Evolutionary conservation across 2,329 filamentous ascomycete species (phyloP), one percentile per base, ranked within the genome.

Genomic region (Ceratocystis destructans): DNA sequence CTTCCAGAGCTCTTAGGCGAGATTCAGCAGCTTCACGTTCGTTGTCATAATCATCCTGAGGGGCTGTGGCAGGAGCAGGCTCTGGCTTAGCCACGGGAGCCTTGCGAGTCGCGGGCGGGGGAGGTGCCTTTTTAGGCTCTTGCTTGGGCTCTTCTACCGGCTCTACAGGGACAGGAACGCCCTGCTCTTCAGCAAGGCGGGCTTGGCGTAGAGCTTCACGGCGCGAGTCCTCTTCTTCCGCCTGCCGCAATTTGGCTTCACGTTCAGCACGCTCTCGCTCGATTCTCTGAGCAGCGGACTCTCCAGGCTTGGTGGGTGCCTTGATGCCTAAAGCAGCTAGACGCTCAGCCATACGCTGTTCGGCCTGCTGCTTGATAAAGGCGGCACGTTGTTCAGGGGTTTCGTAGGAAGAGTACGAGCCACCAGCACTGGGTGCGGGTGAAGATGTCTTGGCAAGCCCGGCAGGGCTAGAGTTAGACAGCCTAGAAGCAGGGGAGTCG

Each of bases 311-410:
- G 20, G 81, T 80, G 5, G 89, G 87, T 37, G 90, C 86, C 75
- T 90, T 96, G 73, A 99, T 88, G 45, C 94, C 94, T 69, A 97
- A 83, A 61, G 93, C 93, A 68, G 94, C 94, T 72, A 99, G 83
- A 68, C 94, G 87, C 75, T 97, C 94, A 45, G 94, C 93, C 88
- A 99, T 97, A 68, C 93, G 89, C 73, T 93, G 90, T 75, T 97
- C 92, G 7, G 94, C 95, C 74, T 96, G 93, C 75, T 96, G 92
- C 74, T 95, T 96, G 73, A 97, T 96, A 72, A 95, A 96, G 4
- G 93, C 91, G 45, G 95, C 91, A 66, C 94, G 85, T 72, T 99
- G 93, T 75, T 97, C 92, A 0, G 92, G 88, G 0, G 92, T 96
- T 76, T 89, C 90, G 74, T 94, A 95, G 3, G 90, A 83, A 1